A percentile compares a stretch with the other conserved stretches of the same genome.
phyloP scores from a whole-genome alignment of 805 yeast species.

The Kodamaea lidongshanica region DNA sequence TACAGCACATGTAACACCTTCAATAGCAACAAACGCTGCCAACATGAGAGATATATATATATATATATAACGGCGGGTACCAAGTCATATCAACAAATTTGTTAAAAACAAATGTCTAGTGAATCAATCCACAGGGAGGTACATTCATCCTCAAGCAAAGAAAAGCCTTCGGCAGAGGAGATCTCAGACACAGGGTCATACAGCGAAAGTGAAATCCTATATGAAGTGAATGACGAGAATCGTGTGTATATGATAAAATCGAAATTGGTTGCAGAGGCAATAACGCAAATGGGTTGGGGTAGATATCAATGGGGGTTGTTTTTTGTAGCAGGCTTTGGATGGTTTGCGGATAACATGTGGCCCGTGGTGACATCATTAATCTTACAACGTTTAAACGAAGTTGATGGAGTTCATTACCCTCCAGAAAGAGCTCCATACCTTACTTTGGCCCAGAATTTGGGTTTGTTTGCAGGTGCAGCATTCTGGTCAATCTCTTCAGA shows the following conservation, averaged over 20 bases:
- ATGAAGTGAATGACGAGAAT: conserved; percentile 8
- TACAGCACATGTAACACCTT: too few species aligned
- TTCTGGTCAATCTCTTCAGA: conserved; percentile 21
- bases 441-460: conserved; percentile 33
- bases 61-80: too few species aligned
- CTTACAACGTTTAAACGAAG: conserved; percentile 25
- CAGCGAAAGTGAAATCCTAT: conserved; percentile 7
- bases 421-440: conserved; percentile 27
- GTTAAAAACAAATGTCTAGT: too few species aligned
- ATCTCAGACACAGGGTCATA: conserved; percentile 6
- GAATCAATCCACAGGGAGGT: too few species aligned
- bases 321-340: conserved; percentile 23
- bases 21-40: too few species aligned
- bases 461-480: conserved; percentile 19
- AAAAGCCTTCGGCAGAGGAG: too few species aligned
- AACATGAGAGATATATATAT: too few species aligned
- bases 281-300: conserved; percentile 33
- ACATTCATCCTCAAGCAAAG: too few species aligned
- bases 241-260: conserved; percentile 12
- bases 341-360: conserved; percentile 38
- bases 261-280: conserved; percentile 33
- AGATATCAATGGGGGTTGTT: conserved; percentile 20
- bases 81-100: too few species aligned
- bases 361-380: conserved; percentile 33
- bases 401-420: conserved; percentile 33